A percentile compares a stretch with the other conserved stretches of the same genome.
phyloP scores from a whole-genome alignment of 139 green algal genomes.

The Picochlorum sp. region DNA sequence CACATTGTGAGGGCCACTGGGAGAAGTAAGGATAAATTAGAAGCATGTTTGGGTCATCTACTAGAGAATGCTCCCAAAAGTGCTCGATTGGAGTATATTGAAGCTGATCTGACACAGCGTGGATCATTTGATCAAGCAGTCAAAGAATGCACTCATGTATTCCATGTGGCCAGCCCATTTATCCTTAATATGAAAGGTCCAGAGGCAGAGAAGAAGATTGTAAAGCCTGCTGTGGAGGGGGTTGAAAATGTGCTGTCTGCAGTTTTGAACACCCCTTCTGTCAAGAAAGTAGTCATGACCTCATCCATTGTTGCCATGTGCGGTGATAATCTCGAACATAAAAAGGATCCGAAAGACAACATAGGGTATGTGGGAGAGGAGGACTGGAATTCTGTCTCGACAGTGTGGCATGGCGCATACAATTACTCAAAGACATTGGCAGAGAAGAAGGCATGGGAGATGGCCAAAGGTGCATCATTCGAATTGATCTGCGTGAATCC shows the following conservation, averaged over 20 bases:
- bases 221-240: slow-evolving; percentile 54
- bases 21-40: not conserved
- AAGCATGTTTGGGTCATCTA: not conserved
- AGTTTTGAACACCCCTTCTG: slow-evolving; percentile 31
- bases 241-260: slow-evolving; percentile 48
- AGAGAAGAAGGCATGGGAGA: slow-evolving; percentile 55
- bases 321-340: slow-evolving; percentile 16
- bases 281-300: slow-evolving; percentile 57
- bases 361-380: slow-evolving; percentile 44
- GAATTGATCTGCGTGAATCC: slow-evolving; percentile 63
- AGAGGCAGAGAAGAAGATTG: slow-evolving; percentile 33
- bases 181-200: slow-evolving; percentile 32
- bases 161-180: slow-evolving; percentile 69
- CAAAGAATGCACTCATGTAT: slow-evolving; percentile 45
- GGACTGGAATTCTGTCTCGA: slow-evolving; percentile 64
- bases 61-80: not conserved
- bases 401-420: slow-evolving; percentile 52
- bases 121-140: slow-evolving; percentile 36
- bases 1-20: slow-evolving; percentile 42
- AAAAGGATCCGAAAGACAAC: slow-evolving; percentile 5
- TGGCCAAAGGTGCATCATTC: slow-evolving; percentile 40
- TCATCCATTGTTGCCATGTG: slow-evolving; percentile 52
- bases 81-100: slow-evolving; percentile 26
- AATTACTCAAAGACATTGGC: slow-evolving; percentile 64
- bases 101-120: slow-evolving; percentile 37